phyloP scores from a whole-genome alignment of 2,329 filamentous ascomycete genomes.

The Colletotrichum liaoningense region DNA sequence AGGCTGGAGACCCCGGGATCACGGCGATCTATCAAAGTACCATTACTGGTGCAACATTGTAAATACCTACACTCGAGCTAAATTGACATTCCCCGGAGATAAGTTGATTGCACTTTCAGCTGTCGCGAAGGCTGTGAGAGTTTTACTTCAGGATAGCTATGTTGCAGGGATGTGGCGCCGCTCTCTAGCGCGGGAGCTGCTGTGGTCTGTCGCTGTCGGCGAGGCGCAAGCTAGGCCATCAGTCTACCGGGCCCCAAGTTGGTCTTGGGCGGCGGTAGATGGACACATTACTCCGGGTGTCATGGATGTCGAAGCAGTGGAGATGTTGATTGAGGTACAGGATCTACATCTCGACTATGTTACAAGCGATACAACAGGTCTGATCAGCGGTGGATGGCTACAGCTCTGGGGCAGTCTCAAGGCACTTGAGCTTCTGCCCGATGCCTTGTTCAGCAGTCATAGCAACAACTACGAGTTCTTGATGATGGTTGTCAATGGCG shows the following conservation, averaged over 20 bases:
- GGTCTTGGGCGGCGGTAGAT: not conserved
- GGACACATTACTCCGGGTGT: not conserved
- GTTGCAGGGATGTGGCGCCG: not conserved
- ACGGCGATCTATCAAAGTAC: not conserved
- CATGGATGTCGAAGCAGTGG: not conserved
- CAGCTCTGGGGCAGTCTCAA: not conserved
- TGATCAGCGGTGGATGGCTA: not conserved
- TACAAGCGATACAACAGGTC: not conserved
- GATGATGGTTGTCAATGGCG: not conserved
- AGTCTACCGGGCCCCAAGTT: not conserved
- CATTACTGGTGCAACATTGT: not conserved
- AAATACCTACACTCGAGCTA: not conserved
- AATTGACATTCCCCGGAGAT: not conserved
- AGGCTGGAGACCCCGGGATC: not conserved
- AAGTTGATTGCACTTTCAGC: not conserved
- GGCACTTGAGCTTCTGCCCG: not conserved
- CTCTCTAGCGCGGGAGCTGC: not conserved
- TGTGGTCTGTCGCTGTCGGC: not conserved
- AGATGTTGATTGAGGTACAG: not conserved
- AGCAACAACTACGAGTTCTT: not conserved
- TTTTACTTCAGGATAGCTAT: not conserved
- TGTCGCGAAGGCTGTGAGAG: not conserved
- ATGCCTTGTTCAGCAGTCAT: not conserved
- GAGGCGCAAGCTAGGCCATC: not conserved
- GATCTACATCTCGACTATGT: not conserved